Conservation (phyloP, 2,329 filamentous ascomycete genomes). For the Epichloe sylvatica region DNA sequence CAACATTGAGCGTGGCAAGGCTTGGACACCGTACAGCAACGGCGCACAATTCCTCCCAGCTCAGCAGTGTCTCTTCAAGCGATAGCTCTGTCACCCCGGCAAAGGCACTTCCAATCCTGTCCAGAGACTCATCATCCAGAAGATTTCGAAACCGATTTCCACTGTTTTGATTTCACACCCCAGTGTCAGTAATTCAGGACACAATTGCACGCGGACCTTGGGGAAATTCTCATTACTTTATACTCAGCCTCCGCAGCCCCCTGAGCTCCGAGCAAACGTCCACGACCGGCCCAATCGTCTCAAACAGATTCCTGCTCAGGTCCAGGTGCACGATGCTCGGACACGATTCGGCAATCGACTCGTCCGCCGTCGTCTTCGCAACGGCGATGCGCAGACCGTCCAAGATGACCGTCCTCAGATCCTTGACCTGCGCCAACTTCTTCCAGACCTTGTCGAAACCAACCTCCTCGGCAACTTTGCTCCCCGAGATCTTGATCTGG, state of each 20-base stretch:
- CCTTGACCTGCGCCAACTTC: conserved; percentile 62
- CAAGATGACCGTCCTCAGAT: conserved; percentile 68
- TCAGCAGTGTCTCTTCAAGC: conserved; percentile 52
- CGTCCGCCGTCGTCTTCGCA: conserved; percentile 18
- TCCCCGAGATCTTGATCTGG: conserved; percentile 52
- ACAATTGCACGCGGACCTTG: no score
- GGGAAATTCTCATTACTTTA: conserved; percentile 35
- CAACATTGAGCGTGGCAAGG: conserved; percentile 36
- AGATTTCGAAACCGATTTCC: conserved; percentile 54
- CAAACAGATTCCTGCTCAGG: conserved; percentile 71
- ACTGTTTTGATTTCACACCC: conserved; percentile 26
- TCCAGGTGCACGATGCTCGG: conserved; percentile 66
- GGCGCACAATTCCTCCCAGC: conserved; percentile 49
- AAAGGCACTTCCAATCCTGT: conserved; percentile 28
- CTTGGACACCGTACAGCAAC: conserved; percentile 39
- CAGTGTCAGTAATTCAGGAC: neutral
- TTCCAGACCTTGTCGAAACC: conserved; percentile 86
- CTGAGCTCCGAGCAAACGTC: conserved; percentile 58
- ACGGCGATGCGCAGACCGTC: conserved; percentile 55
- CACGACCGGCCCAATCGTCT: conserved; percentile 49
- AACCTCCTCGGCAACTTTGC: conserved; percentile 79
- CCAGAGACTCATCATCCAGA: conserved; percentile 21
- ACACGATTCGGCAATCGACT: conserved; percentile 36
- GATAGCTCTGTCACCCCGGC: conserved; percentile 43
- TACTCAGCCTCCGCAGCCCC: conserved; percentile 49